Evolutionary conservation across 129 eudicot genomes (phyloP).

Genomic region (Saposhnikovia divaricata): DNA sequence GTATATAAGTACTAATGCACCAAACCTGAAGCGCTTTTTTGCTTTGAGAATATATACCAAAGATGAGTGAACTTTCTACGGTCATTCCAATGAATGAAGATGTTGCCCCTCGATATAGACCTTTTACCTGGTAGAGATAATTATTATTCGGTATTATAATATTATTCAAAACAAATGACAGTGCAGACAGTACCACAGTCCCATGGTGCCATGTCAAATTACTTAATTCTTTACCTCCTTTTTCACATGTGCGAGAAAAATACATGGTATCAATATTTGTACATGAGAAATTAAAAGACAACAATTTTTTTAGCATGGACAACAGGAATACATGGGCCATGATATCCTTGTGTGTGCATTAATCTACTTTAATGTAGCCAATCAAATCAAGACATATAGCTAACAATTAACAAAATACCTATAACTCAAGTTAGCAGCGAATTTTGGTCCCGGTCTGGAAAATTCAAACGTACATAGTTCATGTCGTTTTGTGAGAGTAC

Average conservation of each 20-base stretch:
- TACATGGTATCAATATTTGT: not conserved
- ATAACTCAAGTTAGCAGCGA: not conserved
- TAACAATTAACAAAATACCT: not conserved
- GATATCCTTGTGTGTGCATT: not conserved
- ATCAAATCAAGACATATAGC: not conserved
- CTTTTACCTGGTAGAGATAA: slow-evolving; percentile 57
- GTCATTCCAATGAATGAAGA: slow-evolving; percentile 93
- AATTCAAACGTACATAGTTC: no score
- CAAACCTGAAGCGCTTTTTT: slow-evolving; percentile 76
- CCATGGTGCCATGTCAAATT: no score
- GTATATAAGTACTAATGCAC: slow-evolving; percentile 1
- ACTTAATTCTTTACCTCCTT: not conserved
- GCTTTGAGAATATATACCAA: slow-evolving; percentile 92
- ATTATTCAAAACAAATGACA: not conserved
- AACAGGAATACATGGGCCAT: not conserved
- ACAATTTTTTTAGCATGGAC: not conserved
- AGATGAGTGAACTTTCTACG: slow-evolving; percentile 80
- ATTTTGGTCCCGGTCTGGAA: not conserved
- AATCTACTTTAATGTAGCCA: not conserved
- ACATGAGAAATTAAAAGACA: not conserved
- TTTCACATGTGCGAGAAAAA: not conserved
- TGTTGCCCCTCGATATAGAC: slow-evolving; percentile 92
- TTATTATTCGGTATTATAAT: not conserved
- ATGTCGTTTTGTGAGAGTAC: not conserved
- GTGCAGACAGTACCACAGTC: not conserved